Percentiles rank a stretch among this genome's conserved stretches.
Evolutionary conservation across 2,329 filamentous ascomycete genomes (phyloP).

Genomic region (Exophiala bonariae): DNA sequence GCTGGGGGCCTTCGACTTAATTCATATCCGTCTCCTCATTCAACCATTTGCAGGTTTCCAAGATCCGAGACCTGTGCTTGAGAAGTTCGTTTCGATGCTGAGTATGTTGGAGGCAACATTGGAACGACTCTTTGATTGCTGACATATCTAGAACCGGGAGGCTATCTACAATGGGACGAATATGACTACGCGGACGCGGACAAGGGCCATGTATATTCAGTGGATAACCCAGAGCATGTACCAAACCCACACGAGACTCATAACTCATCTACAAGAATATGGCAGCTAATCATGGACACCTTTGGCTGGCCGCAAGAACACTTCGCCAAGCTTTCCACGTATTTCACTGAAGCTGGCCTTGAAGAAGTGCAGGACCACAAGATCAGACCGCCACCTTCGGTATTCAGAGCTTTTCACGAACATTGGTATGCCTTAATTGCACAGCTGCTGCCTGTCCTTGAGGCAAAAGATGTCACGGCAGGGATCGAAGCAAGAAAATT

Average conservation of each 20-base stretch:
- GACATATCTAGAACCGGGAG: slow-evolving; percentile 25
- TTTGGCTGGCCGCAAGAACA: slow-evolving; percentile 9
- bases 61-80: slow-evolving; percentile 19
- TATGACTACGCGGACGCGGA: slow-evolving; percentile 22
- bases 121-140: too few species aligned
- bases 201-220: slow-evolving; percentile 20
- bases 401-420: slow-evolving; percentile 12
- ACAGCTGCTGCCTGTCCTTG: slow-evolving; percentile 7
- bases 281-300: slow-evolving; percentile 13
- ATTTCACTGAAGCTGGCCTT: slow-evolving; percentile 7
- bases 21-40: slow-evolving; percentile 22
- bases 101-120: slow-evolving; percentile 8
- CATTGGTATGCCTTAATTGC: slow-evolving; percentile 13
- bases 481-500: slow-evolving; percentile 6
- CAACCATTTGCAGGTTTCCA: slow-evolving; percentile 7
- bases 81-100: slow-evolving; percentile 28
- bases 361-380: slow-evolving; percentile 3
- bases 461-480: slow-evolving; percentile 5
- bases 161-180: slow-evolving; percentile 34
- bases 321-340: slow-evolving; percentile 6
- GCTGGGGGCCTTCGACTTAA: slow-evolving; percentile 27
- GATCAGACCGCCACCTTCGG: slow-evolving; percentile 6
- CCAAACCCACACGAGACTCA: slow-evolving; percentile 9
- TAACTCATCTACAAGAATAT: slow-evolving; percentile 9
- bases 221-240: slow-evolving; percentile 1